phyloP scores from a whole-genome alignment of 176 grass and related monocot species.

The Tuctoria greenei region DNA sequence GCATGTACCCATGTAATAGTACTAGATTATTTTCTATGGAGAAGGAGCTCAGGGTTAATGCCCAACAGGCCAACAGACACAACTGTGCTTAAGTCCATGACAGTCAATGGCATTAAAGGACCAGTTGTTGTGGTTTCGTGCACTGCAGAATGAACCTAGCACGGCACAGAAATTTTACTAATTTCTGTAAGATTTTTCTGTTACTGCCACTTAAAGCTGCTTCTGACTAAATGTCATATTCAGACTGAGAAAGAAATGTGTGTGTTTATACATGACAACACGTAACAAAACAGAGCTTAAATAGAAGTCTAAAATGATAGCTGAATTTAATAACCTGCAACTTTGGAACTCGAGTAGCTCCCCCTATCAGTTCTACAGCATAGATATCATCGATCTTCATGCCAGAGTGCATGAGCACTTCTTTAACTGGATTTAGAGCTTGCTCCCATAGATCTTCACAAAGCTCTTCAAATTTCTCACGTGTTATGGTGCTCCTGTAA shows the following conservation, averaged over 20 bases:
- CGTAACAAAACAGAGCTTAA: background rate
- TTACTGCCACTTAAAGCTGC: background rate
- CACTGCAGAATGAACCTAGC: background rate
- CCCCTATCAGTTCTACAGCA: slow-evolving; percentile 95
- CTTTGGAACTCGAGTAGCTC: slow-evolving; percentile 94
- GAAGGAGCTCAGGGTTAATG: background rate
- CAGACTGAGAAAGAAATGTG: background rate
- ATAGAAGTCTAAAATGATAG: background rate
- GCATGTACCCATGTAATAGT: background rate
- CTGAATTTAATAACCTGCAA: slow-evolving; percentile 65
- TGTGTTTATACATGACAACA: background rate
- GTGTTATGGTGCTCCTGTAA: slow-evolving; percentile 92
- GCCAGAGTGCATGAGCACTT: slow-evolving; percentile 67
- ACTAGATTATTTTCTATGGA: background rate
- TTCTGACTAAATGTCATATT: background rate
- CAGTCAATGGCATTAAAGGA: too few species aligned
- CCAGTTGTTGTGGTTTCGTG: background rate
- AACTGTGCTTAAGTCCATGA: background rate
- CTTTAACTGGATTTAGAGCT: slow-evolving; percentile 84
- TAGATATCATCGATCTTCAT: slow-evolving; percentile 90
- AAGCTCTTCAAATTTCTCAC: slow-evolving; percentile 98
- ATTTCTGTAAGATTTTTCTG: background rate
- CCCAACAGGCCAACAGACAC: background rate
- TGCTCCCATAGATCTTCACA: slow-evolving; percentile 95
- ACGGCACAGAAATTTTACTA: background rate